Base-by-base conservation (phyloP, 1,139 yeast species). In the Sugiyamaella pinicola region DNA sequence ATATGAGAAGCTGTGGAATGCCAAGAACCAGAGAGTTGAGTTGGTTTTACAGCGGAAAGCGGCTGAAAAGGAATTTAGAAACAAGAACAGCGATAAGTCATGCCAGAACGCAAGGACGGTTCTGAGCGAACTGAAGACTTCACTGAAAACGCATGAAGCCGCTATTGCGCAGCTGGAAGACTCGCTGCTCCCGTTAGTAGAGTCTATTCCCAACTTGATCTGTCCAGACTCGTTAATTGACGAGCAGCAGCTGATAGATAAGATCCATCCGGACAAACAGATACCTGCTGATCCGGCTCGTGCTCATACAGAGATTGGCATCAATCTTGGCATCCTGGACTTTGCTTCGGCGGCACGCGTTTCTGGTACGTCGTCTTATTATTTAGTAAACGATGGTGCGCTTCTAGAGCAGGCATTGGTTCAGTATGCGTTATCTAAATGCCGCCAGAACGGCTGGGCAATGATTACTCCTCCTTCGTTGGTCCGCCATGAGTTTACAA, bases 321-420 rank as follows among this genome's bases (percentile, higher is more conserved):
- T 77, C 50, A 67, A 70, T 17, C 74, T 87, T 17, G 82, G 82
- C 0, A 71, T 93, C 21, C 71, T 90, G 44, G 95, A 95, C 58
- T 79, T 93, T 54, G 73, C 75, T 19, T 74, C 81, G 0, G 98
- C 96, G 0, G 74, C 97, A 0, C 74, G 79, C 39, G 80, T 88
- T 0, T 80, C 95, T 3, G 99, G 99, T 0, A 75, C 86, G 1
- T 90, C 96, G 0, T 91, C 96, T 85, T 93, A 91, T 68, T 95
- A 87, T 63, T 72, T 93, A 10, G 60, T 85, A 1, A 90, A 90
- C 15, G 96, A 87, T 59, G 97, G 96, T 8, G 98, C 97, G 0
- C 72, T 85, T 40, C 71, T 95, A 39, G 99, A 95, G 64, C 95
- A 87, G 64, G 99, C 99, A 0, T 74, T 95, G 52, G 81, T 91